Evolutionary conservation across 805 yeast genomes (phyloP).

Genomic region (Candida tibetensis): DNA sequence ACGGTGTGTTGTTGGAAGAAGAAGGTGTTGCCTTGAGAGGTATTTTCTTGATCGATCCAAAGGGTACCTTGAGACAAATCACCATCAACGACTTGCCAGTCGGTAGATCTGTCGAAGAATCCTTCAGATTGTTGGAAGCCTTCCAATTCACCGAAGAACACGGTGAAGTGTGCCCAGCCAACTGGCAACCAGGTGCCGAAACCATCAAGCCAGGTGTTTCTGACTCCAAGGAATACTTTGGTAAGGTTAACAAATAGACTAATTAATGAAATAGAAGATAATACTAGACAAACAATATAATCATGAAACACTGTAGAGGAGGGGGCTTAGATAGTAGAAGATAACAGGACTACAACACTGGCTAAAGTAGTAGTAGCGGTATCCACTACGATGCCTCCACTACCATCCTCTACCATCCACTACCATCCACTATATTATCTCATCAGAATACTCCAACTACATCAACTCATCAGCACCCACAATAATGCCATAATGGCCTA

Average conservation of each 20-base stretch:
- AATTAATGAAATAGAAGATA: constrained; percentile 1
- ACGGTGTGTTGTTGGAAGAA: constrained; percentile 96
- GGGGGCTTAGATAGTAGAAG: no score
- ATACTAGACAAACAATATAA: neutral
- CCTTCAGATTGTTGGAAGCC: constrained; percentile 95
- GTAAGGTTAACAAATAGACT: constrained; percentile 48
- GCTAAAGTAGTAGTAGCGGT: no score
- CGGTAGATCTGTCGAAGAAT: constrained; percentile 98
- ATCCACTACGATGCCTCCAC: no score
- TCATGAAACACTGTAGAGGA: neutral
- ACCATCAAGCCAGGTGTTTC: constrained; percentile 88
- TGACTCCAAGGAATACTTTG: constrained; percentile 85
- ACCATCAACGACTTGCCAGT: constrained; percentile 99
- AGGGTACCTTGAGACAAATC: constrained; percentile 91
- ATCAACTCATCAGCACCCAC: no score
- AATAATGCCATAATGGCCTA: no score
- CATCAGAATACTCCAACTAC: no score
- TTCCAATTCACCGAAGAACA: constrained; percentile 99
- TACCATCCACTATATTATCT: no score
- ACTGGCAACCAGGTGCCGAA: constrained; percentile 90
- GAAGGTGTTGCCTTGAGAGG: constrained; percentile 98
- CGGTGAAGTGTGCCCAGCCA: constrained; percentile 99
- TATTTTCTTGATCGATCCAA: constrained; percentile 95
- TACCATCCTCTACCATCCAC: no score
- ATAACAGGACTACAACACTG: no score